phyloP scores from a whole-genome alignment of 108 stramenopile species.

The Craspedostauros australis region DNA sequence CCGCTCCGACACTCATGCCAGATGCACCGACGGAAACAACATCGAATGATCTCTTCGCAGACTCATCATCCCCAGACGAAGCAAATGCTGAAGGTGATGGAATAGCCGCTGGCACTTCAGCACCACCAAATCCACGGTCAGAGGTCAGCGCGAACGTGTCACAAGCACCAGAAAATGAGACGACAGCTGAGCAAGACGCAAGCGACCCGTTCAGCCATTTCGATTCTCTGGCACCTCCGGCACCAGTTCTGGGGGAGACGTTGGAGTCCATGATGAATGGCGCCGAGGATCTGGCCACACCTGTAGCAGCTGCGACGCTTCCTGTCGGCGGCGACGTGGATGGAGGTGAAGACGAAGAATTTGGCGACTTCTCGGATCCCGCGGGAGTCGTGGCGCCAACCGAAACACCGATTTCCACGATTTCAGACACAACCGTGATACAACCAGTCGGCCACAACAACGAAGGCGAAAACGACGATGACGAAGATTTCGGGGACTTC shows the following conservation, averaged over 20 bases:
- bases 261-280: background rate
- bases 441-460: too few relatives aligned
- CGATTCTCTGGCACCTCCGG: background rate
- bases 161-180: background rate
- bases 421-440: background rate
- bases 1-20: too few relatives aligned
- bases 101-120: too few relatives aligned
- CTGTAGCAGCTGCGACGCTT: background rate
- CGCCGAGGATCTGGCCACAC: background rate
- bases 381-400: background rate
- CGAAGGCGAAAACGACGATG: background rate
- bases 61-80: too few relatives aligned
- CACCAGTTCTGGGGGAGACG: constrained; percentile 29
- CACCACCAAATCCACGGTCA: too few relatives aligned
- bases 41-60: too few relatives aligned
- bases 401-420: background rate
- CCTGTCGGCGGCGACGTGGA: background rate
- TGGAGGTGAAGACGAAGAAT: constrained; percentile 14
- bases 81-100: too few relatives aligned
- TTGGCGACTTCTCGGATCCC: constrained; percentile 12
- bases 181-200: background rate
- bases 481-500: constrained; percentile 19
- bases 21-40: too few relatives aligned
- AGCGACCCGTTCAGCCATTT: background rate
- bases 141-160: too few relatives aligned